Base-by-base conservation (phyloP, 768 basidiomycete genomes). In the Amanita phalloides region DNA sequence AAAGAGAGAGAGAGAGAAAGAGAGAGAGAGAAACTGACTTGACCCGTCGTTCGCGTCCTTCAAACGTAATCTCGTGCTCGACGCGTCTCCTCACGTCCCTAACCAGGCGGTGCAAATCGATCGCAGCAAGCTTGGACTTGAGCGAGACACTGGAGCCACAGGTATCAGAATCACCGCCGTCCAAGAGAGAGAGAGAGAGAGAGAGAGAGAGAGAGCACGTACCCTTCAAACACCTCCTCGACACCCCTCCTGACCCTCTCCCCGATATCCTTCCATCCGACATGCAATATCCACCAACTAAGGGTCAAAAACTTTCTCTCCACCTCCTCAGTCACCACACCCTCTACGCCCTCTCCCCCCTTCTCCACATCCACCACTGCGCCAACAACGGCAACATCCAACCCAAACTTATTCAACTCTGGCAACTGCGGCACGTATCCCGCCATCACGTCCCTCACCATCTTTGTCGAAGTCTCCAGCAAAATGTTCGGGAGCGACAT, bases 251-350 rank as follows among this genome's bases (percentile, higher is more conserved):
- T 68, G 0, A 93, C 86, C 36, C 88, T 71, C 56, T 81, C 80
- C 0, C 78, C 81, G 0, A 97, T 75, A 53, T 85, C 84, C 57
- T 84, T 87, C 92, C 93, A 95, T 0, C 94, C 92, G 3, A 91
- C 85, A 61, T 96, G 84, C 51, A 95, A 60, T 8, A 95, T 71
- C 91, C 92, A 95, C 91, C 92, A 97, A 36, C 83, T 88, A 58
- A 94, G 76, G 0, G 87, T 90, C 46, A 96, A 69, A 61, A 82
- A 97, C 61, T 82, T 79, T 54, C 79, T 72, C 64, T 94, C 91
- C 4, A 81, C 79, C 49, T 85, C 85, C 33, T 85, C 83, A 32
- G 64, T 70, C 6, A 83, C 66, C 3, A 47, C 54, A 4, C 58
- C 60, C n/a, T 49, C 58, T n/a, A 61, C 61, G 4, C 66, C 64